Conservation (phyloP, 1,284 basidiomycete species). For the Caloboletus firmus region DNA sequence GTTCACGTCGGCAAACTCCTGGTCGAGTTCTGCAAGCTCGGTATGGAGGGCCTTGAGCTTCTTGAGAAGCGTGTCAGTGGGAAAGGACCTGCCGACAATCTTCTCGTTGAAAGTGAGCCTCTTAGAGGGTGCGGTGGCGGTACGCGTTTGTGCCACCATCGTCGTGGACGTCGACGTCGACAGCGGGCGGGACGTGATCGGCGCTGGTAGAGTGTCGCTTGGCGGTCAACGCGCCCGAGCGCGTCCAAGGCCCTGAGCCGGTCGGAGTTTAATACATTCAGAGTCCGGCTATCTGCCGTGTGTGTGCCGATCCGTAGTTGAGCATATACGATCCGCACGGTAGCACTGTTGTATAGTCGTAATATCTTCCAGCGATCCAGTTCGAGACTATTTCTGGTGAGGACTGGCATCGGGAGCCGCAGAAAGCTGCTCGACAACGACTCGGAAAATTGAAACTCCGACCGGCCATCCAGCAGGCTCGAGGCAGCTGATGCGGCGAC, state of each 20-base stretch:
- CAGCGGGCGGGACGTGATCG: slow-evolving; percentile 1
- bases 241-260: not conserved
- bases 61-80: slow-evolving; percentile 79
- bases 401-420: not conserved
- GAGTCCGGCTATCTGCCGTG: slow-evolving; percentile 5
- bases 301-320: not conserved
- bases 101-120: slow-evolving; percentile 80
- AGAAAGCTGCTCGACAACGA: not conserved
- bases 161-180: slow-evolving; percentile 23
- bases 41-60: slow-evolving; percentile 80
- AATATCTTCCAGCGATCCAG: too few relatives aligned
- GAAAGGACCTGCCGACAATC: slow-evolving; percentile 65
- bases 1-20: slow-evolving; percentile 77
- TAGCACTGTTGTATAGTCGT: not conserved
- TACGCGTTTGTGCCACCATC: slow-evolving; percentile 75
- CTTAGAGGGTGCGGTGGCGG: slow-evolving; percentile 48
- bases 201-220: not conserved
- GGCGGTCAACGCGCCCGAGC: slow-evolving; percentile 10
- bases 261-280: slow-evolving; percentile 9
- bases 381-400: not conserved
- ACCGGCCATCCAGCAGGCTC: not conserved
- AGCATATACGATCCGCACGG: not conserved
- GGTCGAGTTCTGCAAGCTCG: slow-evolving; percentile 84
- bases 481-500: not conserved
- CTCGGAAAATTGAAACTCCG: not conserved